Percentiles rank a stretch among this genome's conserved stretches.
These are phyloP conservation scores for Xylaria digitata DNA, from an alignment of 2,329 filamentous ascomycete genomes.

Conservation along the genomic window DNA sequence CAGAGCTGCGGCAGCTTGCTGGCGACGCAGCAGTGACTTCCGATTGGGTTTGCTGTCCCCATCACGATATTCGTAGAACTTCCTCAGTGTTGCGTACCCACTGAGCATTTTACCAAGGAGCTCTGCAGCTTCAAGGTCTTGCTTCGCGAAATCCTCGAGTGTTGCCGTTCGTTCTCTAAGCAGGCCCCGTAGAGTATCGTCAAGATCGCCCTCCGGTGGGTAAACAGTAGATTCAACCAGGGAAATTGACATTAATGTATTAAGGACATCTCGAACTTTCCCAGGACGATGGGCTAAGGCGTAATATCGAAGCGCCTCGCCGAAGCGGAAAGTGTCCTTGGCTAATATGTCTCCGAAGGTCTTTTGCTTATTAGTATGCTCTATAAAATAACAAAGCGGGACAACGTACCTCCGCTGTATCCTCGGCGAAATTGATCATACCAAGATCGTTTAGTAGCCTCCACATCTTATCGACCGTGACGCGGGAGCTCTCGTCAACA, in stretches of 20 bases:
- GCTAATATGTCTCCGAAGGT: conserved; percentile 84
- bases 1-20: conserved; percentile 77
- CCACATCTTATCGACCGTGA: conserved; percentile 84
- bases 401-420: conserved; percentile 79
- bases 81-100: conserved; percentile 90
- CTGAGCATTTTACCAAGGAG: conserved; percentile 87
- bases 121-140: conserved; percentile 84
- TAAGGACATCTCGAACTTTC: conserved; percentile 87
- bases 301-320: conserved; percentile 90
- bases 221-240: conserved; percentile 86
- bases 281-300: conserved; percentile 81
- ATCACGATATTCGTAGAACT: conserved; percentile 91
- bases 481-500: conserved; percentile 72
- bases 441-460: conserved; percentile 80
- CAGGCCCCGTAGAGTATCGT: conserved; percentile 75
- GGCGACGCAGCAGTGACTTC: conserved; percentile 69
- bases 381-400: not conserved
- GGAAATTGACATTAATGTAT: conserved; percentile 87
- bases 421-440: conserved; percentile 81
- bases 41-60: conserved; percentile 55
- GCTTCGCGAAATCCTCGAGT: conserved; percentile 75
- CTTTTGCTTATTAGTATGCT: conserved; percentile 60
- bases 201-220: conserved; percentile 77
- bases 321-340: conserved; percentile 79
- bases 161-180: conserved; percentile 78